phyloP scores from a whole-genome alignment of 2,329 filamentous ascomycete genomes.

The Phaeophleospora eucalypticola region DNA sequence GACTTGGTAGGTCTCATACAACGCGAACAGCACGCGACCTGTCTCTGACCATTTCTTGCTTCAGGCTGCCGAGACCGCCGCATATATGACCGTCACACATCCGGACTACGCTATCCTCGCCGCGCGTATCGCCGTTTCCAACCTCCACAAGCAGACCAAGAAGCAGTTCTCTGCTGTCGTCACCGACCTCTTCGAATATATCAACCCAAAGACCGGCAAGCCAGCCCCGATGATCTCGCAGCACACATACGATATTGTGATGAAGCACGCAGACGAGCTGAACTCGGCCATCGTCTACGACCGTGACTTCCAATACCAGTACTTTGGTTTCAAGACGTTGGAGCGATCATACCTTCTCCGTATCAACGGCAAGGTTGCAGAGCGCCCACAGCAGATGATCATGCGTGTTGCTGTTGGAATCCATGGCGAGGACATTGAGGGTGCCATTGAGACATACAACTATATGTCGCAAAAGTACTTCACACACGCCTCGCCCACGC shows the following conservation, averaged over 20 bases:
- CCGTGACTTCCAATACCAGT: conserved; percentile 99
- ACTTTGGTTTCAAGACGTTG: conserved; percentile 98
- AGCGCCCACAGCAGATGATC: conserved; percentile 98
- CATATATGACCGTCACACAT: conserved; percentile 99
- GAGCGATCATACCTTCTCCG: conserved; percentile 97
- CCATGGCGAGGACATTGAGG: conserved; percentile 91
- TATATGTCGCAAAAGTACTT: conserved; percentile 99
- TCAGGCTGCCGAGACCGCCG: conserved; percentile 95
- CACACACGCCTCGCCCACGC: conserved; percentile 93
- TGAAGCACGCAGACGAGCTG: conserved; percentile 93
- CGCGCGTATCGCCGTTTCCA: conserved; percentile 96
- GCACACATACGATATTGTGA: conserved; percentile 84
- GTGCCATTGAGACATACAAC: conserved; percentile 95
- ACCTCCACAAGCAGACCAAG: conserved; percentile 99
- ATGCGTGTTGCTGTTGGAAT: conserved; percentile 99
- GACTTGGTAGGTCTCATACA: conserved; percentile 72
- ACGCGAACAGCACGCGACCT: conserved; percentile 3
- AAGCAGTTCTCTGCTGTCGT: conserved; percentile 98
- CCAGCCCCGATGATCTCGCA: conserved; percentile 92
- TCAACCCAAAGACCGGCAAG: conserved; percentile 86
- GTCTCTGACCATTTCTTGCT: conserved; percentile 11
- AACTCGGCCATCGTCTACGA: conserved; percentile 99
- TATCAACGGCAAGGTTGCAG: conserved; percentile 90
- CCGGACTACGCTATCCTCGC: conserved; percentile 98
- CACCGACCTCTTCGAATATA: conserved; percentile 87